phyloP scores from a whole-genome alignment of 140 eudicot species.

The Ambrosia hybrid region DNA sequence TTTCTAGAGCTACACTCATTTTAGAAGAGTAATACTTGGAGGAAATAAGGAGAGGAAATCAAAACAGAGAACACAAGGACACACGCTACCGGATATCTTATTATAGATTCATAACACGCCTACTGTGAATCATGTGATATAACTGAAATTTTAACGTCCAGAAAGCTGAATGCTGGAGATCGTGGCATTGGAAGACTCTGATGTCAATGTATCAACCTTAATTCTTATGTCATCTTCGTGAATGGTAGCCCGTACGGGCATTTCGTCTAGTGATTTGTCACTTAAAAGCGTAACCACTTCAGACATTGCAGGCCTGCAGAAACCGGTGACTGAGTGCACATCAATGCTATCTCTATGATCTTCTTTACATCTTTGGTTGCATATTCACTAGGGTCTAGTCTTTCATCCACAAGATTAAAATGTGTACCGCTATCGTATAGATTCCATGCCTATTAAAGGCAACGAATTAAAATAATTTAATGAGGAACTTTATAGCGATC shows the following conservation, averaged over 20 bases:
- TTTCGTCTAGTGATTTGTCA: slow-evolving; percentile 16
- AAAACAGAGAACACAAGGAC: background rate
- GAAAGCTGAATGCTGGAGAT: slow-evolving; percentile 9
- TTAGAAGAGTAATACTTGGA: no score
- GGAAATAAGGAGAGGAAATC: background rate
- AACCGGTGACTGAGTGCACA: slow-evolving; percentile 30
- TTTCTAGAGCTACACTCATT: no score
- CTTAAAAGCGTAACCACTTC: slow-evolving; percentile 25
- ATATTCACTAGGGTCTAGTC: slow-evolving; percentile 18
- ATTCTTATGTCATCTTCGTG: slow-evolving; percentile 1
- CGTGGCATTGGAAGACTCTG: slow-evolving; percentile 22
- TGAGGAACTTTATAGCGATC: background rate
- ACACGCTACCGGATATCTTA: background rate
- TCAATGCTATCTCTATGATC: slow-evolving; percentile 16
- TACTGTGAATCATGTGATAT: no score
- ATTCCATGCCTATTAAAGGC: slow-evolving; percentile 44
- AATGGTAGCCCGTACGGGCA: slow-evolving; percentile 8
- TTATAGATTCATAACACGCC: background rate
- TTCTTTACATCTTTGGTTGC: slow-evolving; percentile 18
- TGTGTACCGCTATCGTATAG: slow-evolving; percentile 34
- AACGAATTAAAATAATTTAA: background rate
- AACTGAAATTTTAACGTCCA: slow-evolving; percentile 1
- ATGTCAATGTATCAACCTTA: slow-evolving; percentile 4
- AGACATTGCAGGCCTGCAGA: slow-evolving; percentile 27
- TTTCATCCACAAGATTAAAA: slow-evolving; percentile 38